Percentiles rank a stretch among this genome's conserved stretches.
phyloP scores from a whole-genome alignment of 2,329 filamentous ascomycete genomes.

The Colletotrichum liaoningense region DNA sequence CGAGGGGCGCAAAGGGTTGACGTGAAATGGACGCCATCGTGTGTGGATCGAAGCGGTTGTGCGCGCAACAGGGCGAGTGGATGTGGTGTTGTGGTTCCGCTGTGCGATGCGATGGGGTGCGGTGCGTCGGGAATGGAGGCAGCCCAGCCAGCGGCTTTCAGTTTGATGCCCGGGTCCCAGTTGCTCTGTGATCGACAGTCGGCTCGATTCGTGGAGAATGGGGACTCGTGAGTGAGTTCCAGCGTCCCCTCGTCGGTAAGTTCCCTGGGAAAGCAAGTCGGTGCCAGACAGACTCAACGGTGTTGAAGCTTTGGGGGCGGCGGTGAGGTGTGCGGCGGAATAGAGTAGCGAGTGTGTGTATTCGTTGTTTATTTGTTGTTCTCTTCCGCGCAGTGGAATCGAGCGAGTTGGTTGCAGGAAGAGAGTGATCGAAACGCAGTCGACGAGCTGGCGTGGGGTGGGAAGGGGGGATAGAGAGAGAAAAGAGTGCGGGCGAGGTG shows the following conservation, averaged over 20 bases:
- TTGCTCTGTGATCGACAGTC: conserved; percentile 25
- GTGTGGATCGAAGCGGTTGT: conserved; percentile 29
- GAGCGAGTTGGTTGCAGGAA: conserved; percentile 14
- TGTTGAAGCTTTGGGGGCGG: background rate
- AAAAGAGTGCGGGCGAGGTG: conserved; percentile 32
- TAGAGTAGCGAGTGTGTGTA: conserved; percentile 18
- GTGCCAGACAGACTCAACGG: conserved; percentile 24
- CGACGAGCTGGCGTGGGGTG: conserved; percentile 17
- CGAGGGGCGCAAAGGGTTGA: conserved; percentile 81
- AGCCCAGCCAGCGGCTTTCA: conserved; percentile 1
- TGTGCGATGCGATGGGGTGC: background rate
- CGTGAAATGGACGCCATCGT: conserved; percentile 69
- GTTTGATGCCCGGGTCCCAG: background rate
- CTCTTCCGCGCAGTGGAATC: conserved; percentile 31
- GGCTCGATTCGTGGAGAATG: conserved; percentile 29
- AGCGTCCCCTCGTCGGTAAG: conserved; percentile 2
- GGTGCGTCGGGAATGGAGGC: background rate
- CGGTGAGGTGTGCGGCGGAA: background rate
- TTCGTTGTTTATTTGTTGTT: conserved; percentile 34
- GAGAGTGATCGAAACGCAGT: conserved; percentile 12
- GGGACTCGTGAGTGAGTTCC: conserved; percentile 2
- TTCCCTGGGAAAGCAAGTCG: conserved; percentile 15
- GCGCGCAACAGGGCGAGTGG: conserved; percentile 24
- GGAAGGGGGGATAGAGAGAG: conserved; percentile 28
- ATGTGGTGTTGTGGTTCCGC: background rate